Conservation (phyloP, 176 grass and related monocot genomes). For the Triticum timopheevii region DNA sequence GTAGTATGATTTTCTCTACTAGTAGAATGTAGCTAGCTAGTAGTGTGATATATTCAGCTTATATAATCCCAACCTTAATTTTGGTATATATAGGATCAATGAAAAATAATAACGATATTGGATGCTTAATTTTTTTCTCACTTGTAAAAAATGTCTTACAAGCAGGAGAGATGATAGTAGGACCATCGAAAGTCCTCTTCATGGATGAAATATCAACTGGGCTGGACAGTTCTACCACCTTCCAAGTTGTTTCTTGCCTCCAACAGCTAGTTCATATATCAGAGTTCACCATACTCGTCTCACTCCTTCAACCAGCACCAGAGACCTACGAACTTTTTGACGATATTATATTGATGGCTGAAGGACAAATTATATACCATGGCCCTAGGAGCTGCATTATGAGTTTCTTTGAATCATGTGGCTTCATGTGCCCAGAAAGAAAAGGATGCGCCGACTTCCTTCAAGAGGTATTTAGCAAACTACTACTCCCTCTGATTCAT, state of each 20-base stretch:
- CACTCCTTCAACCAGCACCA: slow-evolving; percentile 76
- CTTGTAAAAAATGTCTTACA: background rate
- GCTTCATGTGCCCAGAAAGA: slow-evolving; percentile 76
- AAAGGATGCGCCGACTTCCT: slow-evolving; percentile 79
- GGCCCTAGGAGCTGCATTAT: slow-evolving; percentile 51
- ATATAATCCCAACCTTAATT: background rate
- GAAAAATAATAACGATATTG: background rate
- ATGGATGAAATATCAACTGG: slow-evolving; percentile 98
- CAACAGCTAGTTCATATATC: slow-evolving; percentile 65
- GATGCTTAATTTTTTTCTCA: background rate
- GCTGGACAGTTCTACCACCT: slow-evolving; percentile 81
- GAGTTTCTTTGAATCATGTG: slow-evolving; percentile 69
- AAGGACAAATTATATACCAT: slow-evolving; percentile 76
- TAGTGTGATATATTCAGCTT: background rate
- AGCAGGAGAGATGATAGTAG: slow-evolving; percentile 83
- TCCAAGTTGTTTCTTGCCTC: slow-evolving; percentile 81
- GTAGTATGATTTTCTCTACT: background rate
- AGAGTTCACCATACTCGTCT: slow-evolving; percentile 57
- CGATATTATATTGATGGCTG: slow-evolving; percentile 83
- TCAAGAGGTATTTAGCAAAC: slow-evolving; percentile 64
- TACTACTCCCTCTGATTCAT: background rate
- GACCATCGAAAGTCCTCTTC: slow-evolving; percentile 70
- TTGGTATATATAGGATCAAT: background rate
- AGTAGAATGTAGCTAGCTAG: background rate
- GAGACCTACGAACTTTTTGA: slow-evolving; percentile 88